Conservation (phyloP, 169 alveolate genomes). For the Plasmodium cynomolgi region DNA sequence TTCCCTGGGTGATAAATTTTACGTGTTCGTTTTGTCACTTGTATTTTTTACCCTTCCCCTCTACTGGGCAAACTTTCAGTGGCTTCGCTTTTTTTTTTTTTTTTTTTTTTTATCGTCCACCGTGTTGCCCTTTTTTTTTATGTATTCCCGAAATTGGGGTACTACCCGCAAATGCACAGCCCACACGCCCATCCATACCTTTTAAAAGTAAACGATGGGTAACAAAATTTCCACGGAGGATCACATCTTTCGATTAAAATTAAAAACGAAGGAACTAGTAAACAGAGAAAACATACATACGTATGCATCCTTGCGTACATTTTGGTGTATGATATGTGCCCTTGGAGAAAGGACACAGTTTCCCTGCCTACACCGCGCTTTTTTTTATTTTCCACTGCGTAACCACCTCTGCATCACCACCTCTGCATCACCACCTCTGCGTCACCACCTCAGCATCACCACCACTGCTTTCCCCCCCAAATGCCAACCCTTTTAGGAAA, state of each 20-base stretch:
- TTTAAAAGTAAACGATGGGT: slow-evolving; percentile 34
- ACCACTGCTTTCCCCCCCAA: not conserved
- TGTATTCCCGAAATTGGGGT: not conserved
- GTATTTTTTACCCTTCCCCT: not conserved
- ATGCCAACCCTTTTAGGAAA: slow-evolving; percentile 25
- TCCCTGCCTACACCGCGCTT: not conserved
- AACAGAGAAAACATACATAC: slow-evolving; percentile 5
- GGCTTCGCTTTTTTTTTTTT: not conserved
- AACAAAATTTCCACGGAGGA: slow-evolving; percentile 69
- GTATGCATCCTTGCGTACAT: not conserved
- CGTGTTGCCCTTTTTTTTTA: not conserved
- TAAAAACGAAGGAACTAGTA: slow-evolving; percentile 73
- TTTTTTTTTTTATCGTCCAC: not conserved
- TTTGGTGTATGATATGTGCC: not conserved
- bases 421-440: not conserved
- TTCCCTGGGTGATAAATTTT: not conserved
- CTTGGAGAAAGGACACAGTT: not conserved
- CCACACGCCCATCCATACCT: not conserved
- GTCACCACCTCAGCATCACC: not conserved
- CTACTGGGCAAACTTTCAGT: not conserved
- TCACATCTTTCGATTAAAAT: slow-evolving; percentile 63
- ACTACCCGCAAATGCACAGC: not conserved
- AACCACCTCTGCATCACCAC: not conserved
- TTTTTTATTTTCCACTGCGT: not conserved
- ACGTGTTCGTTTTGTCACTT: not conserved